Percentiles rank a stretch among this genome's conserved stretches.
phyloP scores from a whole-genome alignment of 805 yeast species.

The Hanseniaspora lachancei region DNA sequence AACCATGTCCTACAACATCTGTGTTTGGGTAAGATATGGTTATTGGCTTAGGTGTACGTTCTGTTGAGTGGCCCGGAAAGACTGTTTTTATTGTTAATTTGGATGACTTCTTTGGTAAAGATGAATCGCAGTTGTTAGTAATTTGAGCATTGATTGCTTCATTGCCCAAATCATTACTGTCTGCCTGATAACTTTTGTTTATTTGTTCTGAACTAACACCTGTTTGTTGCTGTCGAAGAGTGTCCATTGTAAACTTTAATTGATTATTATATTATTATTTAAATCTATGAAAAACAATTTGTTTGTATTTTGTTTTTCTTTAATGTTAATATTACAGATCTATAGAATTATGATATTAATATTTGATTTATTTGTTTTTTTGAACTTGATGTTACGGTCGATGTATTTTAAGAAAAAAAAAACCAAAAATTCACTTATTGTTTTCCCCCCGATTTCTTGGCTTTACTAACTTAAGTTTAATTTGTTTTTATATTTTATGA shows the following conservation, averaged over 20 bases:
- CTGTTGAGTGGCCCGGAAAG: constrained; percentile 12
- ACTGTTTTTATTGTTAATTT: constrained; percentile 13
- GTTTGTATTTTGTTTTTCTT: background rate
- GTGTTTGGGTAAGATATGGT: constrained; percentile 66
- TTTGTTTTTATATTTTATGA: too few species aligned
- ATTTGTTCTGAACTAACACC: background rate
- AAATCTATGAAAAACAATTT: too few species aligned
- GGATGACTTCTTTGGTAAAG: background rate
- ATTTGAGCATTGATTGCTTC: background rate
- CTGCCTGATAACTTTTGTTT: background rate
- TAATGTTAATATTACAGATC: background rate
- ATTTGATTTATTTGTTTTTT: too few species aligned
- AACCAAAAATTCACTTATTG: too few species aligned
- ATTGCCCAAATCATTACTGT: background rate
- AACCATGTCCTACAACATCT: constrained; percentile 94
- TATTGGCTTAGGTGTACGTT: constrained; percentile 15
- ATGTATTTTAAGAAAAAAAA: too few species aligned
- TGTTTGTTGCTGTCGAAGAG: constrained; percentile 7
- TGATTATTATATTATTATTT: background rate
- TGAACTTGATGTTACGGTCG: too few species aligned
- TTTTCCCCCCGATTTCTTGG: too few species aligned
- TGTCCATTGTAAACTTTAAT: background rate
- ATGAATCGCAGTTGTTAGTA: constrained; percentile 11
- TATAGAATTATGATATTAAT: background rate
- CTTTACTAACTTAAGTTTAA: too few species aligned